Conservation (phyloP, 1,284 basidiomycete genomes). For the Puccinia polysora region DNA sequence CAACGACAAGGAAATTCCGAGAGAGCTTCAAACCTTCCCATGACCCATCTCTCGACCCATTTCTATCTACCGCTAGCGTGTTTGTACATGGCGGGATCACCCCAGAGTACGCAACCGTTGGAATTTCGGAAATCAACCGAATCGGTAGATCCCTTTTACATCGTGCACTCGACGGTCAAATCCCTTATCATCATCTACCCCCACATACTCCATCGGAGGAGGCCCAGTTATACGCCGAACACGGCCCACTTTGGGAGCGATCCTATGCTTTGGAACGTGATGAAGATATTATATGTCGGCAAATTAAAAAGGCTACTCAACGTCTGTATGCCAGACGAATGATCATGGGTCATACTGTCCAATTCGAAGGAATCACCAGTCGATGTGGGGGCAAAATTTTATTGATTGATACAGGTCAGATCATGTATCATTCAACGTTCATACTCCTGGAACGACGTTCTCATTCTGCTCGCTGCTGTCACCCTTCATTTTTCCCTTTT, state of each 20-base stretch:
- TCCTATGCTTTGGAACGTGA: constrained; percentile 76
- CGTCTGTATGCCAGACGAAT: constrained; percentile 73
- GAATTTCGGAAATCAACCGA: constrained; percentile 69
- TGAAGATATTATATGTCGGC: constrained; percentile 62
- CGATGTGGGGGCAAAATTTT: constrained; percentile 79
- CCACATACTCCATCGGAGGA: constrained; percentile 64
- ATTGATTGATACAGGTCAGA: constrained; percentile 70
- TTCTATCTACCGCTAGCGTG: constrained; percentile 58
- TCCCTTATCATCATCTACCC: constrained; percentile 66
- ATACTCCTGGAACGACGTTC: background rate
- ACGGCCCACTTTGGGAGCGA: constrained; percentile 64
- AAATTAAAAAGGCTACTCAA: constrained; percentile 65
- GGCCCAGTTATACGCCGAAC: constrained; percentile 64
- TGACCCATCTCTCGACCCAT: constrained; percentile 58
- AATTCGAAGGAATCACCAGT: constrained; percentile 75
- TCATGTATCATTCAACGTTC: too few species aligned
- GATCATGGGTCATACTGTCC: constrained; percentile 91
- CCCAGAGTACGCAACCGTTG: constrained; percentile 51
- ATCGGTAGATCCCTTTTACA: constrained; percentile 64
- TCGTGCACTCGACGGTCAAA: constrained; percentile 61
- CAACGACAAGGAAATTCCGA: background rate
- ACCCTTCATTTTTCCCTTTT: constrained; percentile 58
- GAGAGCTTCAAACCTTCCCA: constrained; percentile 5
- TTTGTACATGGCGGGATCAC: constrained; percentile 62
- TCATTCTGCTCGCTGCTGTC: background rate